Conservation (phyloP, 768 basidiomycete genomes). For the Leccinum boreale region DNA sequence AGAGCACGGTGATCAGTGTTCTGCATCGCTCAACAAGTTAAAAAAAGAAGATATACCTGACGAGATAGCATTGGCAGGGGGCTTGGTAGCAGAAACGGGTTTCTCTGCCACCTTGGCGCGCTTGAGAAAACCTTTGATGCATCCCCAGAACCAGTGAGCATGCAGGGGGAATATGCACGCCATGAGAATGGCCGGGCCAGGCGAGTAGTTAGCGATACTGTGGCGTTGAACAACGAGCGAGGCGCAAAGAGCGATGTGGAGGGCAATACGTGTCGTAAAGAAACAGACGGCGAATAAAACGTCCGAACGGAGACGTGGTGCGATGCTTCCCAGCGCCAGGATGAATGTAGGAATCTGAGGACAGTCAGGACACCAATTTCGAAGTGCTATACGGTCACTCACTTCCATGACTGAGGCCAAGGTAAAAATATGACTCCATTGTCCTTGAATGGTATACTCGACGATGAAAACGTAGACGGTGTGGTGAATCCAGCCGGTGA, state of each 20-base stretch:
- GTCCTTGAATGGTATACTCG: slow-evolving; percentile 34
- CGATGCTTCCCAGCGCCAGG: slow-evolving; percentile 44
- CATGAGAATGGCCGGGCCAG: slow-evolving; percentile 39
- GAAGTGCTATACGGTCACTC: neutral
- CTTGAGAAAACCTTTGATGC: slow-evolving; percentile 45
- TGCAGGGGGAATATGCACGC: slow-evolving; percentile 46
- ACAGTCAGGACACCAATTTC: neutral
- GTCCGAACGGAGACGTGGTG: slow-evolving; percentile 45
- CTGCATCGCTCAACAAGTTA: neutral
- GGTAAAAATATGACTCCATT: slow-evolving; percentile 42
- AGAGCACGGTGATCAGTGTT: neutral
- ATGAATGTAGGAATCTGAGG: slow-evolving; percentile 52
- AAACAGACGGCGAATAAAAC: slow-evolving; percentile 47
- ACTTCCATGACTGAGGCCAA: slow-evolving; percentile 49
- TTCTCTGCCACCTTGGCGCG: slow-evolving; percentile 16
- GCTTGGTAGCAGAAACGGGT: neutral
- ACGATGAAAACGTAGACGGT: slow-evolving; percentile 40
- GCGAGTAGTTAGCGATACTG: slow-evolving; percentile 32
- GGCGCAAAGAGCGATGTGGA: slow-evolving; percentile 41
- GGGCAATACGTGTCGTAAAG: slow-evolving; percentile 48
- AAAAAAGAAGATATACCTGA: slow-evolving; percentile 9
- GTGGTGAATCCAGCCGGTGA: slow-evolving; percentile 58
- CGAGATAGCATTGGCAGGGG: neutral
- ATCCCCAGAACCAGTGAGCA: slow-evolving; percentile 51
- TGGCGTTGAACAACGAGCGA: slow-evolving; percentile 32